Evolutionary conservation across 2,329 filamentous ascomycete genomes (phyloP).

Genomic region (Fusarium sp.): DNA sequence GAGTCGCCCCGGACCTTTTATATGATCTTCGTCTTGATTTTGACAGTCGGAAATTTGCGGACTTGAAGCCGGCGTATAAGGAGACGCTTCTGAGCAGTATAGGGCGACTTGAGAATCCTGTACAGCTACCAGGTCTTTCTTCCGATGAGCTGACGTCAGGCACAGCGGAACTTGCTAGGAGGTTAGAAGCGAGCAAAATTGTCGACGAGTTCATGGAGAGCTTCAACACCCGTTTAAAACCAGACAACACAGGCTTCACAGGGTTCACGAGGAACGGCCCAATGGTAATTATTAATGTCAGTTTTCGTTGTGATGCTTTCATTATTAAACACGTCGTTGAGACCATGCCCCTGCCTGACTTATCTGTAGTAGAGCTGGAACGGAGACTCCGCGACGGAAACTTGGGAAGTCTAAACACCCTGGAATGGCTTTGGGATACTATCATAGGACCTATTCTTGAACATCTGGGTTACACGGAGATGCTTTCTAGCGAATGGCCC

Average conservation of each 20-base stretch:
- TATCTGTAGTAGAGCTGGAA: background rate
- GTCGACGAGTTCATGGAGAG: background rate
- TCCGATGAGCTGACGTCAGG: fast-evolving
- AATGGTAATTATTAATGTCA: background rate
- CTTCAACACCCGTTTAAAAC: fast-evolving
- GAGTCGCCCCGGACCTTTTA: background rate
- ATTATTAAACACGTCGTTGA: background rate
- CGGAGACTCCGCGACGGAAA: background rate
- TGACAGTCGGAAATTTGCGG: background rate
- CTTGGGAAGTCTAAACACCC: fast-evolving
- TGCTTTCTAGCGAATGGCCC: background rate
- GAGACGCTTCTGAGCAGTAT: background rate
- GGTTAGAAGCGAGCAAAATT: background rate
- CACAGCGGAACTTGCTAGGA: background rate
- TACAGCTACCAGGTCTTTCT: fast-evolving
- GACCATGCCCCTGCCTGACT: background rate
- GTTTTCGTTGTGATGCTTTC: background rate
- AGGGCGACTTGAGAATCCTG: background rate
- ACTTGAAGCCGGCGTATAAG: background rate
- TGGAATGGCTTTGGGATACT: background rate
- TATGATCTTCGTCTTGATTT: background rate
- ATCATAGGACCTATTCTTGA: background rate
- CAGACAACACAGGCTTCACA: background rate
- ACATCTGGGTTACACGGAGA: fast-evolving
- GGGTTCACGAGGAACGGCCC: background rate